Conservation (phyloP, 208 protist species). For the Leishmania braziliensis region DNA sequence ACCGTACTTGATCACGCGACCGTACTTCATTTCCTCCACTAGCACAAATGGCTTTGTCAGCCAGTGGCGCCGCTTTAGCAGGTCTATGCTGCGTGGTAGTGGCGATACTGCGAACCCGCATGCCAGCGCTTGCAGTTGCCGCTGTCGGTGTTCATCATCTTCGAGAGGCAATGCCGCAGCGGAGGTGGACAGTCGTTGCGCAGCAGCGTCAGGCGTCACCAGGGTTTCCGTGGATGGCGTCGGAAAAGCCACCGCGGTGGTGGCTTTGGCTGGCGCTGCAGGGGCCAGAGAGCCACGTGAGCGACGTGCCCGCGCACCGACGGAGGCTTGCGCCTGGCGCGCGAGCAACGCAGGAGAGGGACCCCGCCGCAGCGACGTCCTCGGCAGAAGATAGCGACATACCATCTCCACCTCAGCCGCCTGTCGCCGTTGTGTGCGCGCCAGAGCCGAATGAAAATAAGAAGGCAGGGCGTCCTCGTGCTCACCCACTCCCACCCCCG, state of each 20-base stretch:
- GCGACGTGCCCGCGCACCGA: neutral
- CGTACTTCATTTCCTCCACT: conserved; percentile 57
- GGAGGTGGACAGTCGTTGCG: neutral
- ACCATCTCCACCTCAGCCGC: conserved; percentile 25
- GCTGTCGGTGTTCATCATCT: neutral
- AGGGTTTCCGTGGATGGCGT: neutral
- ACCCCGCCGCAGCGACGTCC: neutral
- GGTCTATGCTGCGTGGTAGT: conserved; percentile 22
- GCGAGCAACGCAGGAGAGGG: neutral
- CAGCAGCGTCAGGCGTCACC: neutral
- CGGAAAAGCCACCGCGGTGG: neutral
- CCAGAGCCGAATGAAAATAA: neutral
- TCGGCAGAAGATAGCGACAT: conserved; percentile 13
- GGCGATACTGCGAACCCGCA: conserved; percentile 8
- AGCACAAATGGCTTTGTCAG: conserved; percentile 28
- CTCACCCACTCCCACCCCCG: neutral
- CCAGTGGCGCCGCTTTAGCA: conserved; percentile 33
- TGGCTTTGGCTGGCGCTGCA: neutral
- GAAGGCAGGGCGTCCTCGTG: neutral
- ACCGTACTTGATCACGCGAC: conserved; percentile 29
- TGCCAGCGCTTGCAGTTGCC: neutral
- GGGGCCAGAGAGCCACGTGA: neutral
- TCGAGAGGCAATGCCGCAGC: neutral
- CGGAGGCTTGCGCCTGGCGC: neutral
- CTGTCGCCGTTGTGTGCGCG: neutral